Conservation (phyloP, 352 stramenopile genomes). For the Phytophthora foliorum region DNA sequence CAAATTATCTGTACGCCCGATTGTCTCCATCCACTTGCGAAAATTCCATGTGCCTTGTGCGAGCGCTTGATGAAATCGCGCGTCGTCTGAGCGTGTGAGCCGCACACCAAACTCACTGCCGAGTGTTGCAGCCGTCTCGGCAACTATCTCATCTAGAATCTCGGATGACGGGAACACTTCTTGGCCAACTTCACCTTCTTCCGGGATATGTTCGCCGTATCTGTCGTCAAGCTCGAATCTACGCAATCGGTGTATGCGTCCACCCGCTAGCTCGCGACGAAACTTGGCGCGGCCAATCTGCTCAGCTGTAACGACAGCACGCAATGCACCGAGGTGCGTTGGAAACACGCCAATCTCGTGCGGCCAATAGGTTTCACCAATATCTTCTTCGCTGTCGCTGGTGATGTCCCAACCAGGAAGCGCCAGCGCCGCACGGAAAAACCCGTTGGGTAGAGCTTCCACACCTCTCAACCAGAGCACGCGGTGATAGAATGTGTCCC, state of each 20-base stretch:
- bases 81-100: conserved; percentile 50
- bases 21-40: conserved; percentile 53
- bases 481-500: conserved; percentile 53
- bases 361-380: conserved; percentile 46
- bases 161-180: conserved; percentile 50
- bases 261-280: conserved; percentile 53
- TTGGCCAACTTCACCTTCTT: neutral
- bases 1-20: conserved; percentile 50
- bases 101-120: conserved; percentile 52
- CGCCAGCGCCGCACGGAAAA: conserved; percentile 62
- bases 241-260: conserved; percentile 28
- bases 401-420: conserved; percentile 41
- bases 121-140: conserved; percentile 53
- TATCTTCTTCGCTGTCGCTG: conserved; percentile 12
- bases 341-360: conserved; percentile 64
- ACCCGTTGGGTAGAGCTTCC: conserved; percentile 68
- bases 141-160: conserved; percentile 59
- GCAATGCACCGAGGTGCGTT: conserved; percentile 61
- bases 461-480: conserved; percentile 79
- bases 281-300: conserved; percentile 58
- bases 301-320: conserved; percentile 69
- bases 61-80: conserved; percentile 48
- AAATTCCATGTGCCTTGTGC: conserved; percentile 51
- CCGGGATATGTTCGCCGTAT: neutral
- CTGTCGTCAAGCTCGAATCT: conserved; percentile 1